Percentiles rank a stretch among this genome's conserved stretches.
phyloP scores from a whole-genome alignment of 2,329 filamentous ascomycete species.

The Periconia digitata region DNA sequence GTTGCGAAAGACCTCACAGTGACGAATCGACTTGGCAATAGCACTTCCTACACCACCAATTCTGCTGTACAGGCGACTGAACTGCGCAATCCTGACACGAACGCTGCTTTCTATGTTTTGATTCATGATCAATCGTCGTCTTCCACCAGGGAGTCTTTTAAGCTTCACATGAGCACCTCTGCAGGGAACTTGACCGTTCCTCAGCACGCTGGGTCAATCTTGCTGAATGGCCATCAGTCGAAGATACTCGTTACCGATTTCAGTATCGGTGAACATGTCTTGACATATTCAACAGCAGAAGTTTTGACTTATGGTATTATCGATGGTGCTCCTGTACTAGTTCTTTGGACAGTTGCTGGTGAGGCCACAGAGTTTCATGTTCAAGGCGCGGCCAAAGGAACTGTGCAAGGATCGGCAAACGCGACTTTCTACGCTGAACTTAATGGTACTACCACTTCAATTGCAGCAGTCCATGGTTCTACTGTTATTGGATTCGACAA shows the following conservation, averaged over 20 bases:
- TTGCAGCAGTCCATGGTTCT: slow-evolving; percentile 34
- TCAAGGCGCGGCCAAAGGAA: slow-evolving; percentile 40
- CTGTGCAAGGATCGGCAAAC: slow-evolving; percentile 41
- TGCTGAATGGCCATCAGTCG: slow-evolving; percentile 62
- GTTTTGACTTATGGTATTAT: slow-evolving; percentile 49
- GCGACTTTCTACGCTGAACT: slow-evolving; percentile 48
- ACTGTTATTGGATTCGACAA: slow-evolving; percentile 42
- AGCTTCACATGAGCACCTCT: slow-evolving; percentile 59
- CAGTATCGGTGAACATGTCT: slow-evolving; percentile 53
- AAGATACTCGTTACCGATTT: slow-evolving; percentile 66
- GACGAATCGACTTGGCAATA: slow-evolving; percentile 54
- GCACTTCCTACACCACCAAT: slow-evolving; percentile 56
- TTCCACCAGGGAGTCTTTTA: slow-evolving; percentile 55
- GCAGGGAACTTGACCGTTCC: slow-evolving; percentile 58
- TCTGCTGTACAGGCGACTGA: slow-evolving; percentile 56
- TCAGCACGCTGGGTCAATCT: slow-evolving; percentile 50
- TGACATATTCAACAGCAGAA: slow-evolving; percentile 58
- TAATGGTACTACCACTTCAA: slow-evolving; percentile 34
- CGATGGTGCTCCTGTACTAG: slow-evolving; percentile 40
- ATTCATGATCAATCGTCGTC: slow-evolving; percentile 58
- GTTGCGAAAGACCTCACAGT: slow-evolving; percentile 59
- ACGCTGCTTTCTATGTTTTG: slow-evolving; percentile 61
- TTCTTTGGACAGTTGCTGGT: slow-evolving; percentile 43
- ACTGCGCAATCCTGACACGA: slow-evolving; percentile 60
- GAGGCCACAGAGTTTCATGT: slow-evolving; percentile 47